Evolutionary conservation across 345 rosid genomes (phyloP).

Genomic region (Salix brachista): DNA sequence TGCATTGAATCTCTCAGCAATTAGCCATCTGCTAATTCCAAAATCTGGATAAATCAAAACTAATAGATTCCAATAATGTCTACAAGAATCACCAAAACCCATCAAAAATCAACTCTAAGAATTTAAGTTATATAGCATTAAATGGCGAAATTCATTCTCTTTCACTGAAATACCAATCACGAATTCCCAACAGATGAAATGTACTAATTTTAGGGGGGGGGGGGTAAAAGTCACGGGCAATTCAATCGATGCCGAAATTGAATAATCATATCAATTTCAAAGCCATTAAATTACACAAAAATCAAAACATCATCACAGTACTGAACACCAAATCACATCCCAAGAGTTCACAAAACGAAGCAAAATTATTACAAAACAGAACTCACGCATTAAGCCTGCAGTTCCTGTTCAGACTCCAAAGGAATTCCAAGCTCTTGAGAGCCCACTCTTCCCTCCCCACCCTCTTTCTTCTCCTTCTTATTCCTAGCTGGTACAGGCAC

Average conservation of each 20-base stretch:
- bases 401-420: conserved; percentile 56
- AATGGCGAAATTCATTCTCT: not conserved
- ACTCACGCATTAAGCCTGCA: conserved; percentile 21
- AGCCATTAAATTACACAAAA: not conserved
- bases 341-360: not conserved
- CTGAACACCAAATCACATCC: not conserved
- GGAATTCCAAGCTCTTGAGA: conserved; percentile 58
- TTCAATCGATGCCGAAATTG: not conserved
- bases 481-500: conserved; percentile 39
- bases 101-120: too few relatives aligned
- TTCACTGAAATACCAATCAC: not conserved
- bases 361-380: conserved; percentile 11
- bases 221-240: not conserved
- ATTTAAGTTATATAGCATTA: too few relatives aligned
- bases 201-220: not conserved
- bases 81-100: too few relatives aligned
- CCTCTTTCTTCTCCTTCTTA: conserved; percentile 21
- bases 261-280: not conserved
- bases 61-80: too few relatives aligned
- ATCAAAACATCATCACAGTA: not conserved
- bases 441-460: conserved; percentile 4
- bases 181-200: not conserved
- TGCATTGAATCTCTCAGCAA: too few relatives aligned
- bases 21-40: too few relatives aligned
- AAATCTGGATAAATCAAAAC: too few relatives aligned